Conservation (phyloP, 257 asterid genomes). For the Solanum gracilifrons region DNA sequence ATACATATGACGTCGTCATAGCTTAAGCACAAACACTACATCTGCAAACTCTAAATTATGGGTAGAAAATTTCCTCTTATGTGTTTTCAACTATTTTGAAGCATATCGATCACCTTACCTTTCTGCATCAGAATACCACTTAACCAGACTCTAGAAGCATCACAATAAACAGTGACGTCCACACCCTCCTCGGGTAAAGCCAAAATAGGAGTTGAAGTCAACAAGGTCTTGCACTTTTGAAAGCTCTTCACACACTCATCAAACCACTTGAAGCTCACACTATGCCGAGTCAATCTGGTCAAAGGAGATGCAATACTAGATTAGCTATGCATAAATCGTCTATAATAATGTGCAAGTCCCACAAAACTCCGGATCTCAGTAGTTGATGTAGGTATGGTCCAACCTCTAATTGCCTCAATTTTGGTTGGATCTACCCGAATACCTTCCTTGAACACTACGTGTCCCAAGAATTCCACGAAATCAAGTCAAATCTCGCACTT, state of each 20-base stretch:
- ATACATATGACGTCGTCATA: neutral
- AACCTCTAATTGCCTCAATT: neutral
- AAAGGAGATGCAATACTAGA: neutral
- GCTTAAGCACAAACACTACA: neutral
- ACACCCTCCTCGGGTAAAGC: neutral
- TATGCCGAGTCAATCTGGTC: neutral
- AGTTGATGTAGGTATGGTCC: neutral
- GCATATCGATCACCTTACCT: neutral
- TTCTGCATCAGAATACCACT: neutral
- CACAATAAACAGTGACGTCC: neutral
- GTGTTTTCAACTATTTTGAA: neutral
- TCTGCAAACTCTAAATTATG: neutral
- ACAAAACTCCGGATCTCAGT: neutral
- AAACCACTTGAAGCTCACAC: neutral
- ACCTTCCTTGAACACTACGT: neutral
- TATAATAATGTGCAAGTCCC: neutral
- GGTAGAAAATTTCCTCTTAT: neutral
- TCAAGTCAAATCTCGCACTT: neutral
- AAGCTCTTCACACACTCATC: no score
- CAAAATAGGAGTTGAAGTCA: neutral
- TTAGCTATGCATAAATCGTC: no score
- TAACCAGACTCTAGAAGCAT: neutral
- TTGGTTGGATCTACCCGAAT: neutral
- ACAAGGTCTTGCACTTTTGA: neutral
- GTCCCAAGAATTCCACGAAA: neutral